These are phyloP conservation scores for Apiospora saccharicola DNA, from an alignment of 2,329 filamentous ascomycete species.

Conservation along the genomic window DNA sequence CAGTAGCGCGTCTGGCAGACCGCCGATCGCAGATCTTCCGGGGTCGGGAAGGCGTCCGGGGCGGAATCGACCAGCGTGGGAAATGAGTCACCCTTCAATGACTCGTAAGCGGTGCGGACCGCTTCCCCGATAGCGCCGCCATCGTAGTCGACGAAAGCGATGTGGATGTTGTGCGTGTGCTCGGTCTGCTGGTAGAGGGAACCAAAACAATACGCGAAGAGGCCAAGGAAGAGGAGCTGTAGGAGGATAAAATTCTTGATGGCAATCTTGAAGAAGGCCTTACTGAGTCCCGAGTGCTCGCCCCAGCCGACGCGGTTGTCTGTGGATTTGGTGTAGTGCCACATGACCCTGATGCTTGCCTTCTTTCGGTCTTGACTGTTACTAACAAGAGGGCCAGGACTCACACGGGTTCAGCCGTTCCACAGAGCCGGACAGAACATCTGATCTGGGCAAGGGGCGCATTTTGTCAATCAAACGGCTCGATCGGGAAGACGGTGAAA, in stretches of 20 bases:
- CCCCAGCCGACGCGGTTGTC: constrained; percentile 20
- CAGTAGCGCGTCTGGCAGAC: constrained; percentile 47
- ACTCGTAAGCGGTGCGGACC: constrained; percentile 41
- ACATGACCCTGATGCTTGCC: background rate
- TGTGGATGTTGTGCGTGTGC: constrained; percentile 44
- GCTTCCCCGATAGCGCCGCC: constrained; percentile 43
- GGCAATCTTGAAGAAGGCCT: constrained; percentile 32
- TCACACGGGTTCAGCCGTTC: constrained; percentile 1
- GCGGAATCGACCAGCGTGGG: constrained; percentile 40
- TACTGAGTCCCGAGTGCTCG: constrained; percentile 18
- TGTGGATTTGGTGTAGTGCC: constrained; percentile 21
- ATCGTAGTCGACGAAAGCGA: constrained; percentile 49
- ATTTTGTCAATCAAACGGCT: constrained; percentile 6
- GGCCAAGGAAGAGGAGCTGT: constrained; percentile 45
- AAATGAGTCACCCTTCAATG: constrained; percentile 39
- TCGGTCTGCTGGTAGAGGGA: constrained; percentile 43
- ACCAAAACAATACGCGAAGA: constrained; percentile 47
- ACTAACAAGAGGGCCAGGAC: background rate
- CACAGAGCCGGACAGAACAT: background rate
- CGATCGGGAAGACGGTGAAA: background rate
- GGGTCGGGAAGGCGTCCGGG: constrained; percentile 31
- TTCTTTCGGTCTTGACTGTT: background rate
- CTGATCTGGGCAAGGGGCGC: background rate
- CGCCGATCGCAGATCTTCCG: constrained; percentile 34
- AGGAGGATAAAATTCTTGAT: constrained; percentile 44